Conservation (phyloP, 2,329 filamentous ascomycete genomes). For the Kalaharituber pfeilii region DNA sequence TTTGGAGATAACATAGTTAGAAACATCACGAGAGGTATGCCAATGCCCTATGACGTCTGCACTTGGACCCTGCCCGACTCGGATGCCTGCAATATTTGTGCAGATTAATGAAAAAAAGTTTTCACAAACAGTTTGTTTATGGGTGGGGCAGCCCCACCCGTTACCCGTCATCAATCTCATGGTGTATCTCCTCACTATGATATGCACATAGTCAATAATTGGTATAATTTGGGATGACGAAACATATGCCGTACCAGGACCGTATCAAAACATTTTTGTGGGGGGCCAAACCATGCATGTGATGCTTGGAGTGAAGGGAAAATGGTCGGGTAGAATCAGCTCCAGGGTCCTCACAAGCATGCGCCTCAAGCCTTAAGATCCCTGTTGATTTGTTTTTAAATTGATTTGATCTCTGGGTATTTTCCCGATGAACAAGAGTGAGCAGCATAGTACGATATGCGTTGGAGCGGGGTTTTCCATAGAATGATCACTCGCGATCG, state of each 20-base stretch:
- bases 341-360: too few relatives aligned
- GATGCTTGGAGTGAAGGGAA: too few relatives aligned
- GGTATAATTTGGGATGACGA: not conserved
- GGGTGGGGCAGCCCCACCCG: not conserved
- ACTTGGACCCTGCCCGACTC: not conserved
- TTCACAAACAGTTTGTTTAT: too few relatives aligned
- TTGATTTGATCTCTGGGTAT: not conserved
- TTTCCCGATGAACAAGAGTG: not conserved
- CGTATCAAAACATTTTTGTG: not conserved
- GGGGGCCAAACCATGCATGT: too few relatives aligned
- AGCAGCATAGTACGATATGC: not conserved
- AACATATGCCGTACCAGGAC: not conserved
- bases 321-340: not conserved
- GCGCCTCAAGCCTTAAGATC: not conserved
- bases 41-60: not conserved
- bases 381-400: not conserved
- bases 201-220: not conserved
- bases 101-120: too few relatives aligned
- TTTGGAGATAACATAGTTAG: not conserved
- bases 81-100: not conserved
- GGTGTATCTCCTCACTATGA: too few relatives aligned
- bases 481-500: too few relatives aligned
- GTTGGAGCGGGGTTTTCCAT: not conserved
- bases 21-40: not conserved
- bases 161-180: too few relatives aligned